These are phyloP conservation scores for Evernia prunastri DNA, from an alignment of 495 filamentous ascomycete genomes.

Conservation along the genomic window DNA sequence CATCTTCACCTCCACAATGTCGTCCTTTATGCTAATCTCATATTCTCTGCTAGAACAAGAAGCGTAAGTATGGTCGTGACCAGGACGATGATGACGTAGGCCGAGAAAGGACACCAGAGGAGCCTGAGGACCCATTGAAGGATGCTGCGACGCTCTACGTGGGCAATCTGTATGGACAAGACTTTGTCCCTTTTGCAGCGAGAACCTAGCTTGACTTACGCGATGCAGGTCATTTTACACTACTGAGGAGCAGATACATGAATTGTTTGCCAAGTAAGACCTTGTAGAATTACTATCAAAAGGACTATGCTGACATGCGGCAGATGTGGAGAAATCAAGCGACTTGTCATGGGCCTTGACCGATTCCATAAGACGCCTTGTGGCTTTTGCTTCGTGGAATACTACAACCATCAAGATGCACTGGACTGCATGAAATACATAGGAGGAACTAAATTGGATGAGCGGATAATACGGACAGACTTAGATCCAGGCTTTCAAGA, in stretches of 20 bases:
- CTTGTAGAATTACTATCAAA: not conserved
- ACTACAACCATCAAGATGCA: constrained; percentile 94
- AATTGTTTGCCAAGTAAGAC: constrained; percentile 79
- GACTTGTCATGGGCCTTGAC: constrained; percentile 96
- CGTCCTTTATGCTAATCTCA: not conserved
- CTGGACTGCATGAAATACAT: constrained; percentile 98
- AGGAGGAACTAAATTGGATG: constrained; percentile 96
- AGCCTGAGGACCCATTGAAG: constrained; percentile 64
- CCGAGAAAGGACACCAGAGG: constrained; percentile 43
- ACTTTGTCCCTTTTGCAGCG: not conserved
- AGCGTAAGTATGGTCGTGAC: constrained; percentile 51
- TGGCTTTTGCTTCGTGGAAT: constrained; percentile 99
- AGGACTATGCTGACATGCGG: constrained; percentile 8
- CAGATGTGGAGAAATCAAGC: constrained; percentile 92
- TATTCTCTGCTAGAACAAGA: constrained; percentile 52
- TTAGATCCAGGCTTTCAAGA: constrained; percentile 93
- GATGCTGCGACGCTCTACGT: constrained; percentile 95
- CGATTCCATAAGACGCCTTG: constrained; percentile 95
- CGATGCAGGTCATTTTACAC: constrained; percentile 89
- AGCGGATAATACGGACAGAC: constrained; percentile 94
- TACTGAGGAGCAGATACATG: constrained; percentile 97
- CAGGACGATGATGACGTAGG: constrained; percentile 53
- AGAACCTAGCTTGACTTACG: constrained; percentile 30
- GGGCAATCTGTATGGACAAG: constrained; percentile 75
- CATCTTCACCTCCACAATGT: constrained; percentile 3